Evolutionary conservation across 176 grass and related monocot genomes (phyloP).

Genomic region (Triticum turgidum): DNA sequence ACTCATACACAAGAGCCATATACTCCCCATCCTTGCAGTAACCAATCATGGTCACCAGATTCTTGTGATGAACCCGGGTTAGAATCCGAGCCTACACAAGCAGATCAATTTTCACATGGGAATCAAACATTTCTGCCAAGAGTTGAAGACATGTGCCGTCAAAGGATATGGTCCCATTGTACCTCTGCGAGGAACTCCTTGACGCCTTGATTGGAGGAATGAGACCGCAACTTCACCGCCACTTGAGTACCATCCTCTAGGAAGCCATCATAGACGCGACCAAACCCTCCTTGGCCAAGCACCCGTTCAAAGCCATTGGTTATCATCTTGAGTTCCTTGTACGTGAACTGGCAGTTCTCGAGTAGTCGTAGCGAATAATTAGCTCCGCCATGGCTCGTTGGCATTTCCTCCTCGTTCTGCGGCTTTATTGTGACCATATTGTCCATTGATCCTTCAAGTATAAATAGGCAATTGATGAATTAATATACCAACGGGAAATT

Average conservation of each 20-base stretch:
- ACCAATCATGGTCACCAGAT: background rate
- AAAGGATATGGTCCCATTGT: no score
- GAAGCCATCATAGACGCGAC: background rate
- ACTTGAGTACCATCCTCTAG: background rate
- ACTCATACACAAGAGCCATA: background rate
- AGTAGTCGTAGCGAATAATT: accelerated
- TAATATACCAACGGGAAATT: no score
- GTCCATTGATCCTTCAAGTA: no score
- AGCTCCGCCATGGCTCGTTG: no score
- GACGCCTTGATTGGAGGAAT: background rate
- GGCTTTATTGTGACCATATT: no score
- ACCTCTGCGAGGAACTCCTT: background rate
- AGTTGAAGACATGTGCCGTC: background rate
- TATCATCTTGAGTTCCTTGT: background rate
- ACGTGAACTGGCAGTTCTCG: background rate
- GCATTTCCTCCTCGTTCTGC: no score
- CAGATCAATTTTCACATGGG: background rate
- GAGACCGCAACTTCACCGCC: background rate
- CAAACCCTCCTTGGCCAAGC: background rate
- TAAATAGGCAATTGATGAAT: no score
- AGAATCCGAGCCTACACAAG: background rate
- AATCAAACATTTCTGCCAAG: background rate
- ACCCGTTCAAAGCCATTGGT: background rate
- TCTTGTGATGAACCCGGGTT: constrained; percentile 2
- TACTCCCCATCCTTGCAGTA: background rate